Evolutionary conservation across 108 stramenopile species (phyloP).

Genomic region (Nannochloropsis salina): DNA sequence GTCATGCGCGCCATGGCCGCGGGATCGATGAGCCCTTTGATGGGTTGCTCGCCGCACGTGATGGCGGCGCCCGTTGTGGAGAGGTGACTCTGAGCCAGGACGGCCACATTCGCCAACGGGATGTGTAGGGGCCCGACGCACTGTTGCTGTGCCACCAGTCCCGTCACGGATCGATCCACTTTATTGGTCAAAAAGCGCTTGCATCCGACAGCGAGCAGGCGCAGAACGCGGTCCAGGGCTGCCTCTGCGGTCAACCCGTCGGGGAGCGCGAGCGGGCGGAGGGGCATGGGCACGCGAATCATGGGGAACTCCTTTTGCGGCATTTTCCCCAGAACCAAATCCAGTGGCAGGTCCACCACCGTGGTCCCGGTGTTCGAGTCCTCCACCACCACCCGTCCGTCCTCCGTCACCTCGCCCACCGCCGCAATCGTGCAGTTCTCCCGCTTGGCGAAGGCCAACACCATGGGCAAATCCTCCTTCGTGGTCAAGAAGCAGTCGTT

Average conservation of each 20-base stretch:
- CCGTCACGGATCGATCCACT: slow-evolving; percentile 97
- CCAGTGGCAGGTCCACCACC: slow-evolving; percentile 93
- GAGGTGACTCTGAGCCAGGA: slow-evolving; percentile 89
- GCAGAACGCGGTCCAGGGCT: slow-evolving; percentile 77
- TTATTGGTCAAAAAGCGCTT: slow-evolving; percentile 99
- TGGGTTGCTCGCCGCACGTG: slow-evolving; percentile 95
- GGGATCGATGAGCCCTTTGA: slow-evolving; percentile 83
- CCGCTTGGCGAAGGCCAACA: slow-evolving; percentile 74
- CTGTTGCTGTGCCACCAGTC: slow-evolving; percentile 96
- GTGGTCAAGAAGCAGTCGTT: slow-evolving; percentile 90
- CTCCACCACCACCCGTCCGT: slow-evolving; percentile 81
- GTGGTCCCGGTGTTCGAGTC: slow-evolving; percentile 78
- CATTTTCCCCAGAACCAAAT: slow-evolving; percentile 93
- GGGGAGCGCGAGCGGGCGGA: slow-evolving; percentile 56
- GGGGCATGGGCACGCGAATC: neutral
- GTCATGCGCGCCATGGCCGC: slow-evolving; percentile 93
- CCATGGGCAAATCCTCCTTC: slow-evolving; percentile 63
- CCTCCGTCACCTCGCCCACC: slow-evolving; percentile 77
- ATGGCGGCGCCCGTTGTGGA: slow-evolving; percentile 87
- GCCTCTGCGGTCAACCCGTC: slow-evolving; percentile 57
- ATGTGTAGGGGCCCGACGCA: slow-evolving; percentile 95
- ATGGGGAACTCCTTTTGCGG: slow-evolving; percentile 90
- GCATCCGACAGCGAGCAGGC: slow-evolving; percentile 84
- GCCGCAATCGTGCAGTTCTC: slow-evolving; percentile 87
- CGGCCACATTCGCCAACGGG: slow-evolving; percentile 88